These are phyloP conservation scores for Xylaria grammica DNA, from an alignment of 495 filamentous ascomycete genomes.

Conservation along the genomic window DNA sequence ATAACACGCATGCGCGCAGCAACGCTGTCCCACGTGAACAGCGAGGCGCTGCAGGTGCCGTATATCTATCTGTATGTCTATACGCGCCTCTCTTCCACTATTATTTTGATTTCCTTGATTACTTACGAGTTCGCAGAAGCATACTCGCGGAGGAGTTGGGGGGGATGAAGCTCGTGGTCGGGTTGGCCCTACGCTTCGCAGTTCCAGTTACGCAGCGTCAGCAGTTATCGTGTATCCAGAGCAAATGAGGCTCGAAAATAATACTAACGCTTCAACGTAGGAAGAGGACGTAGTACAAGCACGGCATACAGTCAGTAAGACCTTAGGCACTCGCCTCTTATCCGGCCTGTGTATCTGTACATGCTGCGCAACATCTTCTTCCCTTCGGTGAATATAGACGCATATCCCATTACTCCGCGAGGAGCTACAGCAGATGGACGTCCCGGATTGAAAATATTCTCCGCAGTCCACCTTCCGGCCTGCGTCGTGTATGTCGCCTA, in stretches of 20 bases:
- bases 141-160: no score
- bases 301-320: not conserved
- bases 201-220: not conserved
- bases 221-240: not conserved
- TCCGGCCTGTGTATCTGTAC: constrained; percentile 8
- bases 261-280: not conserved
- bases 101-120: not conserved
- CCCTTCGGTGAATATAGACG: not conserved
- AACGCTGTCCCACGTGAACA: constrained; percentile 11
- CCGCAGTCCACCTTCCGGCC: constrained; percentile 16
- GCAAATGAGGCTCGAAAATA: not conserved
- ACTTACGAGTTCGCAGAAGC: not conserved
- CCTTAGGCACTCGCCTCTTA: constrained; percentile 17
- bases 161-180: not conserved
- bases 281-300: not conserved
- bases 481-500: constrained; percentile 15
- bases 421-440: not conserved
- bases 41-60: not conserved
- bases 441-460: constrained; percentile 13
- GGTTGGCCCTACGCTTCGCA: not conserved
- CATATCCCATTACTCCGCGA: not conserved
- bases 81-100: not conserved
- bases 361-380: constrained; percentile 4
- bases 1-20: constrained; percentile 2
- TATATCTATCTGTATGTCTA: not conserved